These are phyloP conservation scores for Mayamaea pseudoterrestris DNA, from an alignment of 108 stramenopile species.

Conservation along the genomic window DNA sequence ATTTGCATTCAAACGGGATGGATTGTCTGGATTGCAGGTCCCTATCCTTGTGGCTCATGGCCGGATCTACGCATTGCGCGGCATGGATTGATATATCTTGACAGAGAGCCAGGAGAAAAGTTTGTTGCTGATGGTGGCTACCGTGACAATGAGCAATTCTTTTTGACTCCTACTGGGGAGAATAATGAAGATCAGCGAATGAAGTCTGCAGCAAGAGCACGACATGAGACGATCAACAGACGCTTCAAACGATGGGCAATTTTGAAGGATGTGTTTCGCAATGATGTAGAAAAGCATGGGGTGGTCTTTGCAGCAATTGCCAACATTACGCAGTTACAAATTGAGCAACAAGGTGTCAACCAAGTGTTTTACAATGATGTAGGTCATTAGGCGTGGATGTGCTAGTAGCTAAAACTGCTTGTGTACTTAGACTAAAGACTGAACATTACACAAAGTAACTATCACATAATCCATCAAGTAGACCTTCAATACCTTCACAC, in stretches of 20 bases:
- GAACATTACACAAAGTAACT: too few relatives aligned
- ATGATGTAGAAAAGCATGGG: background rate
- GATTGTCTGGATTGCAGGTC: too few relatives aligned
- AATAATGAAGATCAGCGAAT: slow-evolving; percentile 1
- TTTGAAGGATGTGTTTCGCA: background rate
- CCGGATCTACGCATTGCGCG: too few relatives aligned
- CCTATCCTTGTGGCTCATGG: too few relatives aligned
- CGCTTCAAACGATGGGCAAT: background rate
- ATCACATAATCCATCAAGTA: too few relatives aligned
- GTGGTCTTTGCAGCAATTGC: background rate
- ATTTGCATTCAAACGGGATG: too few relatives aligned
- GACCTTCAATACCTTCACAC: too few relatives aligned
- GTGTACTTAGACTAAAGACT: too few relatives aligned
- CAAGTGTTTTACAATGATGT: background rate
- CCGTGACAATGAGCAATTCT: background rate
- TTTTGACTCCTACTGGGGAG: background rate
- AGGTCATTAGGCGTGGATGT: background rate
- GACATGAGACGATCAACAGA: background rate
- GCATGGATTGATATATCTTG: too few relatives aligned
- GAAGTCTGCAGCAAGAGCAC: background rate
- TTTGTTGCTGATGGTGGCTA: slow-evolving; percentile 1
- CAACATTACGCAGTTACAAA: background rate
- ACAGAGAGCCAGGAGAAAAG: too few relatives aligned
- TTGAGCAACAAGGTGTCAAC: background rate
- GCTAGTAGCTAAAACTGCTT: too few relatives aligned